These are phyloP conservation scores for Russula compacta DNA, from an alignment of 768 basidiomycete genomes.

Conservation along the genomic window DNA sequence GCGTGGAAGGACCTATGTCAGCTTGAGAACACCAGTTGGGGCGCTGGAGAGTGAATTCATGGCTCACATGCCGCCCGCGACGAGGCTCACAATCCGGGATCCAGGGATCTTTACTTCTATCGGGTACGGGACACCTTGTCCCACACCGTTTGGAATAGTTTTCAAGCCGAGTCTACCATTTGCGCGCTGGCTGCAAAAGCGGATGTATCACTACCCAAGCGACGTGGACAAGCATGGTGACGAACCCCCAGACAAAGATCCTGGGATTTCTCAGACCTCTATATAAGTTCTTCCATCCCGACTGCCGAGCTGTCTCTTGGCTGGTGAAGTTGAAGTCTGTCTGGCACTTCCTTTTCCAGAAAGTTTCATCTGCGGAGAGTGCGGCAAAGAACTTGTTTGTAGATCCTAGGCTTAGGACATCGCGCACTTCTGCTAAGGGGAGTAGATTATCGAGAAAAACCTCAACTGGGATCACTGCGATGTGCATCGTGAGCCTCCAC, in stretches of 20 bases:
- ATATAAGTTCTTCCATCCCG: constrained; percentile 78
- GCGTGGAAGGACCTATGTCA: constrained; percentile 74
- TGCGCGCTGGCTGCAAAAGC: constrained; percentile 41
- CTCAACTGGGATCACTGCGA: constrained; percentile 61
- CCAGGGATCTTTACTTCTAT: constrained; percentile 50
- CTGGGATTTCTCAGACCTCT: constrained; percentile 49
- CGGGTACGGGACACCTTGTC: constrained; percentile 53
- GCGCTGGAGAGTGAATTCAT: neutral
- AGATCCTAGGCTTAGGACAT: constrained; percentile 49
- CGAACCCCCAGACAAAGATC: constrained; percentile 55
- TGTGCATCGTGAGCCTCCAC: constrained; percentile 27
- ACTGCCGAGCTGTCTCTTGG: constrained; percentile 59
- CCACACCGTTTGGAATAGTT: constrained; percentile 28
- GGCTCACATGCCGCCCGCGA: constrained; percentile 75
- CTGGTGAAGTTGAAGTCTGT: constrained; percentile 74
- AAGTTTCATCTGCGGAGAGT: constrained; percentile 58
- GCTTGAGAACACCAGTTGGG: neutral
- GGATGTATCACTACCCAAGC: neutral
- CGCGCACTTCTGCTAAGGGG: constrained; percentile 42
- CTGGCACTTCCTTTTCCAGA: constrained; percentile 66
- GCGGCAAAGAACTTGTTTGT: constrained; percentile 57
- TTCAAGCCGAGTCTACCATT: constrained; percentile 57
- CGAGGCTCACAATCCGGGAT: constrained; percentile 58
- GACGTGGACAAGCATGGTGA: neutral
- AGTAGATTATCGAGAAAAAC: constrained; percentile 69